A percentile compares a stretch with the other conserved stretches of the same genome.
phyloP scores from a whole-genome alignment of 2,329 filamentous ascomycete genomes.

The Trichothecium roseum region DNA sequence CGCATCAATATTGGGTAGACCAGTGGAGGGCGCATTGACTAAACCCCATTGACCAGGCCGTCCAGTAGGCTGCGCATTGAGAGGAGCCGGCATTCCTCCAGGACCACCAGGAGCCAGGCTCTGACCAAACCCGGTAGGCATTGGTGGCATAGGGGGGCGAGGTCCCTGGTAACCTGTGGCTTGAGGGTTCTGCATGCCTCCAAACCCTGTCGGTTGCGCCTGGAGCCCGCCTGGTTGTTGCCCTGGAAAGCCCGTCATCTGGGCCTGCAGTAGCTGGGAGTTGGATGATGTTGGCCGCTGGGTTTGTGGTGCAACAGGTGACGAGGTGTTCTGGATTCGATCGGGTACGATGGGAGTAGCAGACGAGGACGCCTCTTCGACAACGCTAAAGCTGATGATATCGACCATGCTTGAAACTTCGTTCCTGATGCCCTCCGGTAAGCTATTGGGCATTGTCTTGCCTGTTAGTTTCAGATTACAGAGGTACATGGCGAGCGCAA shows the following conservation, averaged over 20 bases:
- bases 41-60: slow-evolving; percentile 95
- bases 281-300: slow-evolving; percentile 69
- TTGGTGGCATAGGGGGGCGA: slow-evolving; percentile 82
- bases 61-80: slow-evolving; percentile 93
- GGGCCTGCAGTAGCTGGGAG: slow-evolving; percentile 50
- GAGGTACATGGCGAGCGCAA: slow-evolving; percentile 95
- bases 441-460: slow-evolving; percentile 60
- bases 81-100: slow-evolving; percentile 56
- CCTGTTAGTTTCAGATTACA: slow-evolving; percentile 90
- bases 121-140: slow-evolving; percentile 49
- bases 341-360: slow-evolving; percentile 56
- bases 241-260: slow-evolving; percentile 59
- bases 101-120: slow-evolving; percentile 15
- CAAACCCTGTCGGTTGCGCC: slow-evolving; percentile 60
- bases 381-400: slow-evolving; percentile 91
- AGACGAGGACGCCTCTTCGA: slow-evolving; percentile 55
- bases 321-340: slow-evolving; percentile 45
- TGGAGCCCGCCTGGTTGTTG: slow-evolving; percentile 51
- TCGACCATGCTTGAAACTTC: slow-evolving; percentile 99
- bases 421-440: slow-evolving; percentile 85
- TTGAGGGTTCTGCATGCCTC: slow-evolving; percentile 57
- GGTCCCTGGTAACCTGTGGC: slow-evolving; percentile 73
- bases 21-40: slow-evolving; percentile 83
- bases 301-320: slow-evolving; percentile 39
- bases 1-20: slow-evolving; percentile 87